A percentile compares a stretch with the other conserved stretches of the same genome.
Conservation (phyloP, 2,329 filamentous ascomycete species). For the Pseudogymnoascus sp. region DNA sequence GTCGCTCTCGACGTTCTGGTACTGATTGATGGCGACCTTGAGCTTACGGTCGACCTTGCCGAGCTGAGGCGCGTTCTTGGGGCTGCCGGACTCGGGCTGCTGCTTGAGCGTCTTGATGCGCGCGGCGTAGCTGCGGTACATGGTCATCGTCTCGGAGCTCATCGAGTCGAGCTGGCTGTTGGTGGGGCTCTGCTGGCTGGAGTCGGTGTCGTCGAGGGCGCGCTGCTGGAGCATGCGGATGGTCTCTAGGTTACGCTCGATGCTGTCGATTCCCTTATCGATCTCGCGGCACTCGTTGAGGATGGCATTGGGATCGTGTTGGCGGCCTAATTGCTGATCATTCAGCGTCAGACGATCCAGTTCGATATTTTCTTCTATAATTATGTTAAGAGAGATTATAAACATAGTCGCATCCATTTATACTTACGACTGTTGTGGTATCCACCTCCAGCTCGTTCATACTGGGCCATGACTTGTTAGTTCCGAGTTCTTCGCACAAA, state of each 20-base stretch:
- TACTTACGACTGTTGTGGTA: too few species aligned
- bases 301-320: constrained; percentile 64
- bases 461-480: too few species aligned
- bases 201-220: constrained; percentile 69
- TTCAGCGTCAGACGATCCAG: constrained; percentile 60
- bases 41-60: constrained; percentile 72
- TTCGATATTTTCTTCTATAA: constrained; percentile 45
- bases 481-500: too few species aligned
- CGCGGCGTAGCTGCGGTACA: constrained; percentile 72
- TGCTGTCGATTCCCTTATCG: constrained; percentile 66
- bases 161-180: constrained; percentile 66
- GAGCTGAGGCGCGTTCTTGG: constrained; percentile 73
- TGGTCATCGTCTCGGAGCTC: constrained; percentile 72
- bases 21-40: constrained; percentile 73
- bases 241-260: constrained; percentile 66
- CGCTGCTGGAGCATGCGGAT: constrained; percentile 59
- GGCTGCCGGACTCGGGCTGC: constrained; percentile 65
- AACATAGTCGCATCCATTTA: too few species aligned
- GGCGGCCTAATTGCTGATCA: constrained; percentile 38
- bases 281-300: constrained; percentile 81
- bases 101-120: constrained; percentile 79
- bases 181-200: constrained; percentile 56
- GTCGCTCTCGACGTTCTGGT: constrained; percentile 71
- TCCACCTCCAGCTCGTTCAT: too few species aligned
- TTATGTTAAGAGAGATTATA: too few species aligned